Evolutionary conservation across 768 basidiomycete genomes (phyloP).

Genomic region (Cystofilobasidium macerans): DNA sequence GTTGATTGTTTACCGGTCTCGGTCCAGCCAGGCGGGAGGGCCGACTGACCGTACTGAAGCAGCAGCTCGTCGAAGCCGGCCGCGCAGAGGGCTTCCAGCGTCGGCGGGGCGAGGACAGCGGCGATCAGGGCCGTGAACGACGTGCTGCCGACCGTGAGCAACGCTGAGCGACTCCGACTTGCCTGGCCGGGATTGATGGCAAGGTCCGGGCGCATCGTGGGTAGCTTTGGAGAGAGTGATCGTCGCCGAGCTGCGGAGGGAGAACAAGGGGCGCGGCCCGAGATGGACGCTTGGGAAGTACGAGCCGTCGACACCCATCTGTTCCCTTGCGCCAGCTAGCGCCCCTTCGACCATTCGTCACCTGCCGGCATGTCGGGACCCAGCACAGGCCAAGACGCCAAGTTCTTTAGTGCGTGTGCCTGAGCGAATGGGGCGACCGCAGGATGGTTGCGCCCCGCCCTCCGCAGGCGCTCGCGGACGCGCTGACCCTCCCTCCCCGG

Average conservation of each 20-base stretch:
- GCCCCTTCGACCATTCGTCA: too few relatives aligned
- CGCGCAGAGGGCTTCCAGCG: slow-evolving; percentile 47
- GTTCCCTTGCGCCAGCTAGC: background rate
- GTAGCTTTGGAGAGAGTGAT: background rate
- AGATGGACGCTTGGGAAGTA: background rate
- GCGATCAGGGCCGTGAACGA: slow-evolving; percentile 66
- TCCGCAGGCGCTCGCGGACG: background rate
- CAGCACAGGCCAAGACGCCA: slow-evolving; percentile 32
- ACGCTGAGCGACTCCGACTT: slow-evolving; percentile 38
- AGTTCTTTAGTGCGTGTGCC: slow-evolving; percentile 37
- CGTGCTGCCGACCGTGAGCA: slow-evolving; percentile 86
- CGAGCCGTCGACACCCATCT: background rate
- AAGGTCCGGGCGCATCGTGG: too few relatives aligned
- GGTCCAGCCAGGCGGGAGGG: slow-evolving; percentile 39
- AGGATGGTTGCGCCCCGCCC: too few relatives aligned
- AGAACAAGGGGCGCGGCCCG: background rate
- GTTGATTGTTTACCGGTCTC: slow-evolving; percentile 26
- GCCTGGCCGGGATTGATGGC: background rate
- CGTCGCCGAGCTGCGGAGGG: background rate
- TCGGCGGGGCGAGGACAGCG: slow-evolving; percentile 48
- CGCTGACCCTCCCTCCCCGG: background rate
- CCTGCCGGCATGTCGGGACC: slow-evolving; percentile 4
- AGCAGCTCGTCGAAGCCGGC: slow-evolving; percentile 54
- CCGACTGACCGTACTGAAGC: slow-evolving; percentile 69
- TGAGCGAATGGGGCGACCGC: too few relatives aligned